Evolutionary conservation across 1,284 basidiomycete genomes (phyloP), one percentile per base, ranked within the genome.

Genomic region (Phaffia rhodozyma): DNA sequence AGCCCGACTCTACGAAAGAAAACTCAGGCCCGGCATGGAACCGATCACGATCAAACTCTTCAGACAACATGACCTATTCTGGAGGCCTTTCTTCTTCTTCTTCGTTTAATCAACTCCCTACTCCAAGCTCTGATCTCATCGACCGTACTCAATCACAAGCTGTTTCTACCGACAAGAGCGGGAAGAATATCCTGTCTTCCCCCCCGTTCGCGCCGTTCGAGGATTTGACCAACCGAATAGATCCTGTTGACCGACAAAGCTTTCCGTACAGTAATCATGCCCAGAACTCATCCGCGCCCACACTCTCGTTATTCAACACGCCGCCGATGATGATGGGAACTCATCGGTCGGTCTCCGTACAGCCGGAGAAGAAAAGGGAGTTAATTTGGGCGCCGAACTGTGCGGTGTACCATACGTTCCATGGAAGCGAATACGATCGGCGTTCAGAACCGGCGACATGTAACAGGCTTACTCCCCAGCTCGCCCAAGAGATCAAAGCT

Each of bases 401-500:
- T 71, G 90, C 89, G 43, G 89, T 97, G 59, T 97, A 97, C 73
- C 89, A 92, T 74, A 98, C 94, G 7, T 97, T 97, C 81, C 85
- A 91, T 53, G 78, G 90, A 13, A 81, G 82, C 52, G 86, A 92
- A 63, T 98, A 98, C 76, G 94, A 98, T 76, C 82, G 94, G 61
- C 81, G 92, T 63, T 60, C 58, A 70, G 94, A 97, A 76, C 91
- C 91, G 32, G 93, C 92, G 55, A 97, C 94, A 25, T 97, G 92
- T 85, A 97, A 93, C 78, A 83, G 90, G 43, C 78, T 98, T 70
- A 98, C 94, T 60, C 94, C 94, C 55, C 84, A 87, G 67, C 79
- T 97, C 70, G 94, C 94, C 54, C 89, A 96, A 80, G 81, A 87
- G 68, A 97, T 97, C 77, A 97, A 97, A 80, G 90, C 93, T 18